These are phyloP conservation scores for Kazachstania psychrophila DNA, from an alignment of 805 yeast genomes.

Conservation along the genomic window DNA sequence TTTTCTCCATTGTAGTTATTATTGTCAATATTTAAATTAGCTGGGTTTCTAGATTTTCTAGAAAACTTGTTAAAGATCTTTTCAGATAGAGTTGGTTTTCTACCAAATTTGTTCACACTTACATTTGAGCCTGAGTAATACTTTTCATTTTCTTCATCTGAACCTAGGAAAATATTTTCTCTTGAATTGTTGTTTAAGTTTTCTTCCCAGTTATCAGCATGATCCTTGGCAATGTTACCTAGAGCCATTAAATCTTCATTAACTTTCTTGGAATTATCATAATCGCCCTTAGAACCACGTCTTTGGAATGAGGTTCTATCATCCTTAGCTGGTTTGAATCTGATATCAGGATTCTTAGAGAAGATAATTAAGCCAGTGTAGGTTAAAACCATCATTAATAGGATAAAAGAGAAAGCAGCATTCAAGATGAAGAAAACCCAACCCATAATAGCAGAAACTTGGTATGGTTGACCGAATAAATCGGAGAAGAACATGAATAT, in stretches of 20 bases:
- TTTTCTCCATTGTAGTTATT: not conserved
- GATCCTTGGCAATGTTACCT: conserved; percentile 75
- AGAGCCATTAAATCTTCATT: conserved; percentile 56
- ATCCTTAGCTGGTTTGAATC: conserved; percentile 86
- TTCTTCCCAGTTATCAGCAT: conserved; percentile 62
- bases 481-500: conserved; percentile 79
- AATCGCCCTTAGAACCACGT: conserved; percentile 16
- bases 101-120: conserved; percentile 19
- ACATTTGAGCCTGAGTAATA: conserved; percentile 22
- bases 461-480: conserved; percentile 72
- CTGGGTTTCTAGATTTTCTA: conserved; percentile 7
- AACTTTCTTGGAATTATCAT: conserved; percentile 25
- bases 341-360: conserved; percentile 81
- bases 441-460: conserved; percentile 80
- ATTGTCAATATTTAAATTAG: conserved; percentile 1
- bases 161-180: conserved; percentile 17
- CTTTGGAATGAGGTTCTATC: conserved; percentile 87
- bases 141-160: conserved; percentile 19
- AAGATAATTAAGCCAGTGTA: conserved; percentile 52
- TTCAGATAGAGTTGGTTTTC: conserved; percentile 19
- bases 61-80: conserved; percentile 20
- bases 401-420: conserved; percentile 76
- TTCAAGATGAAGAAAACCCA: conserved; percentile 81
- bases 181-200: conserved; percentile 34
- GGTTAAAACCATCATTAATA: conserved; percentile 61